Conservation (phyloP, 2,329 filamentous ascomycete genomes). For the Arthrinium phaeospermum region DNA sequence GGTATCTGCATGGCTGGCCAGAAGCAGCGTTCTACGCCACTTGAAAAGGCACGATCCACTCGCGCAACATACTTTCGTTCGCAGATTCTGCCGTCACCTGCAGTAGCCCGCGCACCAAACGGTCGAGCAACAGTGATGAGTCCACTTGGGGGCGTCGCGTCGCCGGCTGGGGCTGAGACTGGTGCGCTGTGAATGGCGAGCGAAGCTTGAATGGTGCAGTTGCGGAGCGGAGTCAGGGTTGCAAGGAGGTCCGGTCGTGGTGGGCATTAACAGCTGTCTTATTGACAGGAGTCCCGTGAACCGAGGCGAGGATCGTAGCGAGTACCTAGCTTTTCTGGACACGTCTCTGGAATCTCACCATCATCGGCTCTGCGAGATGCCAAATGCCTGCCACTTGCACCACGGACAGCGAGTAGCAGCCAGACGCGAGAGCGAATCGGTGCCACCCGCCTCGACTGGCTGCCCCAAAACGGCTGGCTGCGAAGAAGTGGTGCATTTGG, state of each 20-base stretch:
- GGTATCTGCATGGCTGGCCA: conserved; percentile 5
- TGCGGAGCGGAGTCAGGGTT: conserved; percentile 14
- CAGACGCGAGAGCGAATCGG: background rate
- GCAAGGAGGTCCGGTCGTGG: conserved; percentile 1
- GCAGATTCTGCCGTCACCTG: conserved; percentile 2
- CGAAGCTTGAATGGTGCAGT: background rate
- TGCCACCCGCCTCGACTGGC: background rate
- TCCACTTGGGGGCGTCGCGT: conserved; percentile 1
- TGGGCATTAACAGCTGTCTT: conserved; percentile 14
- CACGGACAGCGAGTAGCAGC: background rate
- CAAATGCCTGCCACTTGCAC: background rate
- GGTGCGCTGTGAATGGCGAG: background rate
- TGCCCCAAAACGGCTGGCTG: background rate
- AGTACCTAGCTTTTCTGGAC: background rate
- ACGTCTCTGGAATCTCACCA: background rate
- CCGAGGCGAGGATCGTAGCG: background rate
- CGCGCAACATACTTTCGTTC: background rate
- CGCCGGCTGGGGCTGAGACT: background rate
- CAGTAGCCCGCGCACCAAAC: conserved; percentile 4
- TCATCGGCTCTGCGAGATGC: background rate
- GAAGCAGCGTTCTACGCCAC: background rate
- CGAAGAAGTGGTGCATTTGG: background rate
- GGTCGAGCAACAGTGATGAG: conserved; percentile 9
- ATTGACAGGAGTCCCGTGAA: conserved; percentile 4
- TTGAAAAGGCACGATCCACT: background rate